phyloP scores from a whole-genome alignment of 495 filamentous ascomycete species.

The Bacidia rubella region DNA sequence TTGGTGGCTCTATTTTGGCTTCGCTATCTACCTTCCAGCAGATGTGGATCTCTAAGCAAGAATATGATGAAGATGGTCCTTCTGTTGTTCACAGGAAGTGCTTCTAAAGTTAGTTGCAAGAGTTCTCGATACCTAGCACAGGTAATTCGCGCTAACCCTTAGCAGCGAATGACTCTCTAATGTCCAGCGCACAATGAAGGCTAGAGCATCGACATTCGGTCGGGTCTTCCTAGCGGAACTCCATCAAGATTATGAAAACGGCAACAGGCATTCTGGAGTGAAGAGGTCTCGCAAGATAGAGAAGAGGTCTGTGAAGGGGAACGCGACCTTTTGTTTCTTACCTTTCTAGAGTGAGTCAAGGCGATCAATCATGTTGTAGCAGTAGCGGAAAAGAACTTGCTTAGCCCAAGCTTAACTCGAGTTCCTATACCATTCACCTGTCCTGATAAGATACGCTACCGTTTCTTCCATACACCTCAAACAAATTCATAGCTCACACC shows the following conservation, averaged over 20 bases:
- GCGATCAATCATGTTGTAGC: constrained; percentile 6
- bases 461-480: neutral
- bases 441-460: neutral
- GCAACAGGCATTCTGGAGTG: neutral
- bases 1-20: constrained; percentile 98
- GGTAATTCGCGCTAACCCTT: neutral
- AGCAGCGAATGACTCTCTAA: neutral
- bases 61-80: constrained; percentile 99
- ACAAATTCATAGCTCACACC: neutral
- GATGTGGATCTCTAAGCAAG: constrained; percentile 99
- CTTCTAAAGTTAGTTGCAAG: constrained; percentile 64
- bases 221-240: neutral
- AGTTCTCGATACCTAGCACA: neutral
- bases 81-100: constrained; percentile 99
- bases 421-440: neutral
- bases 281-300: neutral
- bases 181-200: neutral
- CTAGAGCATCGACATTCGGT: neutral
- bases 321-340: constrained; percentile 2
- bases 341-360: neutral
- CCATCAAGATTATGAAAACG: neutral
- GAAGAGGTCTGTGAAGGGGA: neutral
- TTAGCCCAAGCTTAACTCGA: neutral
- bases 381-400: constrained; percentile 5
- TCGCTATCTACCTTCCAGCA: constrained; percentile 99